Evolutionary conservation across 495 filamentous ascomycete species (phyloP).

Genomic region (Aspergillus affinis): DNA sequence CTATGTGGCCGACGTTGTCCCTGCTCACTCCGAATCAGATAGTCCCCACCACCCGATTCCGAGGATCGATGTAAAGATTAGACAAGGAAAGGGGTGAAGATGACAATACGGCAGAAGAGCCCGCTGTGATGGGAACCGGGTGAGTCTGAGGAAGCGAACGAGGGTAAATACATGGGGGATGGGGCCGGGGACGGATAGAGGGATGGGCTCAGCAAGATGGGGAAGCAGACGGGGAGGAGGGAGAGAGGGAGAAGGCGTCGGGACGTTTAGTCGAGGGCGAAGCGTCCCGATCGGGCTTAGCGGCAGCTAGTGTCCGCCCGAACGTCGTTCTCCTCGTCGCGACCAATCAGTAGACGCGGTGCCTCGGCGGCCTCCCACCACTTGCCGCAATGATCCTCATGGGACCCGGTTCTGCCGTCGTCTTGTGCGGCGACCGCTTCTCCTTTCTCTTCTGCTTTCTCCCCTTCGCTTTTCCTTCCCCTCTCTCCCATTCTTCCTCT

Average conservation of each 20-base stretch:
- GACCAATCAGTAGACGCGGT: conserved; percentile 39
- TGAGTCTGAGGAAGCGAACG: conserved; percentile 38
- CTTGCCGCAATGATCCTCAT: conserved; percentile 26
- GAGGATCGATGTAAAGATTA: neutral
- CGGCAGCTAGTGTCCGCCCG: conserved; percentile 27
- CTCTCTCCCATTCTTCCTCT: conserved; percentile 9
- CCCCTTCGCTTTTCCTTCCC: conserved; percentile 34
- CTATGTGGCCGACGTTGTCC: neutral
- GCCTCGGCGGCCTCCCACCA: conserved; percentile 27
- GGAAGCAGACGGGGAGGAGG: conserved; percentile 17
- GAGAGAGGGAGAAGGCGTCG: conserved; percentile 7
- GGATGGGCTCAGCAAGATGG: conserved; percentile 18
- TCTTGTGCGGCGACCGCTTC: conserved; percentile 39
- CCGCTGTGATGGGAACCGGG: conserved; percentile 14
- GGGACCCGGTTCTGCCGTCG: conserved; percentile 33
- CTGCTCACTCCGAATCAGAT: neutral
- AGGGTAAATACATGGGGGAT: conserved; percentile 37
- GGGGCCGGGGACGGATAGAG: conserved; percentile 11
- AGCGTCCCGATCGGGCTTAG: conserved; percentile 20
- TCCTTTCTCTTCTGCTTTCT: conserved; percentile 39
- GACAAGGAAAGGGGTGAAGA: neutral
- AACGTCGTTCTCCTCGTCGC: conserved; percentile 41
- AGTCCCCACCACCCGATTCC: neutral
- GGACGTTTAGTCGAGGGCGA: conserved; percentile 16
- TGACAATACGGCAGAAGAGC: neutral